These are phyloP conservation scores for Tulasnella sp. DNA, from an alignment of 768 basidiomycete genomes.

Conservation along the genomic window DNA sequence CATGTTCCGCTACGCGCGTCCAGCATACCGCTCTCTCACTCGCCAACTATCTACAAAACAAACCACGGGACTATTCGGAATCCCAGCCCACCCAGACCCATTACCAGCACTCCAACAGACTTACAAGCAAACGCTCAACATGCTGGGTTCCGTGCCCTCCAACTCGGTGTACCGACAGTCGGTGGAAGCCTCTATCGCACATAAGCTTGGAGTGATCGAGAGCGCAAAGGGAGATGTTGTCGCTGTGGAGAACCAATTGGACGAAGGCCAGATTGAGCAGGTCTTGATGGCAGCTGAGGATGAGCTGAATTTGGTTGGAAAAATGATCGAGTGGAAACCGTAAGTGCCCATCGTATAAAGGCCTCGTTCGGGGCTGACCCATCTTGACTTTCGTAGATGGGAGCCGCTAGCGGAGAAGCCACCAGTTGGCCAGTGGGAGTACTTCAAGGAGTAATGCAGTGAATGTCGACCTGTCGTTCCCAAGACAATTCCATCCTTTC, in stretches of 20 bases:
- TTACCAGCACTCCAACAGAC: slow-evolving; percentile 70
- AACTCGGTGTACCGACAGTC: slow-evolving; percentile 87
- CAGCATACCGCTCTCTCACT: slow-evolving; percentile 12
- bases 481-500: neutral
- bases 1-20: slow-evolving; percentile 57
- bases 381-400: slow-evolving; percentile 54
- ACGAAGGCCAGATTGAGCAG: slow-evolving; percentile 85
- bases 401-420: slow-evolving; percentile 81
- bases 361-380: slow-evolving; percentile 19
- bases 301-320: slow-evolving; percentile 68
- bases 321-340: slow-evolving; percentile 96
- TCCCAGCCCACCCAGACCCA: slow-evolving; percentile 78
- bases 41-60: slow-evolving; percentile 51
- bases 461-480: neutral
- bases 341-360: slow-evolving; percentile 45
- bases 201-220: slow-evolving; percentile 71
- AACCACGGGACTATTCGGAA: slow-evolving; percentile 83
- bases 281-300: slow-evolving; percentile 75
- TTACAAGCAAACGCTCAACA: slow-evolving; percentile 71
- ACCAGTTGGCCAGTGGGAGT: slow-evolving; percentile 82
- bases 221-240: slow-evolving; percentile 59
- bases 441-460: slow-evolving; percentile 40
- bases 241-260: slow-evolving; percentile 66
- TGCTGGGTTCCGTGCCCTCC: slow-evolving; percentile 66
- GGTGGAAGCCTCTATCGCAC: slow-evolving; percentile 76